A percentile compares a stretch with the other conserved stretches of the same genome.
Conservation (phyloP, 352 stramenopile genomes). For the Phytophthora brassicae region DNA sequence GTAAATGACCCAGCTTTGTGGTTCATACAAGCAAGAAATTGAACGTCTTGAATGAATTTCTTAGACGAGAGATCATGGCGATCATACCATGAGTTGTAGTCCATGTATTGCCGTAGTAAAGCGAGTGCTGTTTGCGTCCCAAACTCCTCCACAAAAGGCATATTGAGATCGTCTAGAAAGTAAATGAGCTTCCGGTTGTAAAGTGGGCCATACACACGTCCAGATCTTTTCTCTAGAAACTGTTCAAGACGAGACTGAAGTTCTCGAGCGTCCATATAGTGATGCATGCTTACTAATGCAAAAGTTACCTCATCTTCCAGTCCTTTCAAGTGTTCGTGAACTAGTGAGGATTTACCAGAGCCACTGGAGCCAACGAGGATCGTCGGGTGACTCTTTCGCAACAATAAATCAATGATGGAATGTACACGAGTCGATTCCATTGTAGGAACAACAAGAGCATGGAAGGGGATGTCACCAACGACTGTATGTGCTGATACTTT, state of each 20-base stretch:
- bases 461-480: constrained; percentile 51
- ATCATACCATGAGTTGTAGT: constrained; percentile 92
- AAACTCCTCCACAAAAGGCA: constrained; percentile 86
- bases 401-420: constrained; percentile 59
- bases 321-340: constrained; percentile 71
- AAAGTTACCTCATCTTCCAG: constrained; percentile 61
- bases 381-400: constrained; percentile 48
- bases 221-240: constrained; percentile 85
- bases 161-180: constrained; percentile 92
- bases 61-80: constrained; percentile 83
- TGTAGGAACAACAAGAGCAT: constrained; percentile 74
- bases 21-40: constrained; percentile 91
- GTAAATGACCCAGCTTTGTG: constrained; percentile 89
- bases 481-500: constrained; percentile 43
- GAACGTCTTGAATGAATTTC: constrained; percentile 88
- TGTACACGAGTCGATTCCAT: constrained; percentile 74
- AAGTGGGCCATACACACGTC: constrained; percentile 81
- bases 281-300: constrained; percentile 78
- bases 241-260: constrained; percentile 83
- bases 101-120: constrained; percentile 90
- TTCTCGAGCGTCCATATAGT: constrained; percentile 85
- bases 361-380: constrained; percentile 84
- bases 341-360: constrained; percentile 83
- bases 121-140: constrained; percentile 90
- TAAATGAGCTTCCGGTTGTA: constrained; percentile 84